A percentile compares a stretch with the other conserved stretches of the same genome.
Conservation (phyloP, 1,284 basidiomycete genomes). For the Sparassis latifolia region DNA sequence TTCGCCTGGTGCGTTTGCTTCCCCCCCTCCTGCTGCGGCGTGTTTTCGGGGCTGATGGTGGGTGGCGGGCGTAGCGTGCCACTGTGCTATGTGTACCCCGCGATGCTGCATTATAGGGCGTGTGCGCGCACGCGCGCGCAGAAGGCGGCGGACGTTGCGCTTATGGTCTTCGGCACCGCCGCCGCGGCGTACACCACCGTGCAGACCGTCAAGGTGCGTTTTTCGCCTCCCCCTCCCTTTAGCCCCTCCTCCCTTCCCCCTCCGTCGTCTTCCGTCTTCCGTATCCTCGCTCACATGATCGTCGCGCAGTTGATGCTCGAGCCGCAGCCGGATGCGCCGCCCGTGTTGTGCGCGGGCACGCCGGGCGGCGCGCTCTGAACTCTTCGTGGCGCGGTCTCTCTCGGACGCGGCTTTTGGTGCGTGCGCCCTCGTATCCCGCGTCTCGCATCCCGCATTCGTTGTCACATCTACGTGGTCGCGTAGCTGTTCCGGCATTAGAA, state of each 20-base stretch:
- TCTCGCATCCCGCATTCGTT: too few relatives aligned
- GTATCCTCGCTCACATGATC: neutral
- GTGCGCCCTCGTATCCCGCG: too few relatives aligned
- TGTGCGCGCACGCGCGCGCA: conserved; percentile 70
- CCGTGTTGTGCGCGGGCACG: conserved; percentile 13
- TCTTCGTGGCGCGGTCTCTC: too few relatives aligned
- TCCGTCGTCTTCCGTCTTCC: neutral
- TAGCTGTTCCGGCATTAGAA: too few relatives aligned
- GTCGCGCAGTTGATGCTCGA: conserved; percentile 31
- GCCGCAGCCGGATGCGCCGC: conserved; percentile 21
- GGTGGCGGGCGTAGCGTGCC: conserved; percentile 59
- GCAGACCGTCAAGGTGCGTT: conserved; percentile 68
- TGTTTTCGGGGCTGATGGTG: conserved; percentile 4
- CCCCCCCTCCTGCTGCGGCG: neutral
- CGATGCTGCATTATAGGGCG: conserved; percentile 90
- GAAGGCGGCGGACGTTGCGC: conserved; percentile 68
- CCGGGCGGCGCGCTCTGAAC: too few relatives aligned
- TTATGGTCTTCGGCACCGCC: conserved; percentile 80
- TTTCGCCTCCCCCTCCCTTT: neutral
- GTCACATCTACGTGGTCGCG: too few relatives aligned
- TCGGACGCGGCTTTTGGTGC: too few relatives aligned
- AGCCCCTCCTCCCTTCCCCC: neutral
- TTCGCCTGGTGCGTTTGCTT: conserved; percentile 78
- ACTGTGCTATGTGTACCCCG: conserved; percentile 90
- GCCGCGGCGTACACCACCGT: conserved; percentile 82